A percentile compares a stretch with the other conserved stretches of the same genome.
phyloP scores from a whole-genome alignment of 2,329 filamentous ascomycete species.

The Lasiodiplodia hormozganensis region DNA sequence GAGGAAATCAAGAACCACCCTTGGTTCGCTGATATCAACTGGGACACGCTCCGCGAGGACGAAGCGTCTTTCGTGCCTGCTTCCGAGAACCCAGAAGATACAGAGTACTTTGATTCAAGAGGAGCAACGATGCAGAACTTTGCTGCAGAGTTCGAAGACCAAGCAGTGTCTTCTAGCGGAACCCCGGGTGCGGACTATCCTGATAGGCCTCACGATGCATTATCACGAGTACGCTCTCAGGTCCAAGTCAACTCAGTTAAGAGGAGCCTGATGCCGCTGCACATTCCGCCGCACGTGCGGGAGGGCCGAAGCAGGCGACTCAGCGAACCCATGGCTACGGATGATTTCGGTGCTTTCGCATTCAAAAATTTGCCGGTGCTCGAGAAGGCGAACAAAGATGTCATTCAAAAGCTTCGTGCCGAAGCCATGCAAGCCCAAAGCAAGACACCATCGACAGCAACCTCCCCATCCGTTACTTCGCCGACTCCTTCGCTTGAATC shows the following conservation, averaged over 20 bases:
- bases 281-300: conserved; percentile 94
- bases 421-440: conserved; percentile 80
- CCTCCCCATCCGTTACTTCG: conserved; percentile 56
- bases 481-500: conserved; percentile 76
- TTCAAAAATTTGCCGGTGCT: conserved; percentile 98
- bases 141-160: conserved; percentile 92
- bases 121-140: conserved; percentile 93
- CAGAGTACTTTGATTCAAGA: conserved; percentile 93
- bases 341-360: conserved; percentile 95
- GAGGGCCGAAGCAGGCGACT: conserved; percentile 86
- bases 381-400: conserved; percentile 98
- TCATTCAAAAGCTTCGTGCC: conserved; percentile 92
- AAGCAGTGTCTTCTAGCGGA: conserved; percentile 74
- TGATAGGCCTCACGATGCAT: conserved; percentile 91
- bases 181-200: conserved; percentile 78
- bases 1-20: conserved; percentile 88
- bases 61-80: conserved; percentile 95
- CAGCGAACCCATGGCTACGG: conserved; percentile 85
- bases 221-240: conserved; percentile 87
- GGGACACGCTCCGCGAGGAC: conserved; percentile 90
- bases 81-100: conserved; percentile 93
- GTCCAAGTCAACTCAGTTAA: conserved; percentile 83
- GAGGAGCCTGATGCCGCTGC: conserved; percentile 89
- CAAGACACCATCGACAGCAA: conserved; percentile 52
- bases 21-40: conserved; percentile 88